Conservation (phyloP, 805 yeast species). For the Scheffersomyces ergatensis region DNA sequence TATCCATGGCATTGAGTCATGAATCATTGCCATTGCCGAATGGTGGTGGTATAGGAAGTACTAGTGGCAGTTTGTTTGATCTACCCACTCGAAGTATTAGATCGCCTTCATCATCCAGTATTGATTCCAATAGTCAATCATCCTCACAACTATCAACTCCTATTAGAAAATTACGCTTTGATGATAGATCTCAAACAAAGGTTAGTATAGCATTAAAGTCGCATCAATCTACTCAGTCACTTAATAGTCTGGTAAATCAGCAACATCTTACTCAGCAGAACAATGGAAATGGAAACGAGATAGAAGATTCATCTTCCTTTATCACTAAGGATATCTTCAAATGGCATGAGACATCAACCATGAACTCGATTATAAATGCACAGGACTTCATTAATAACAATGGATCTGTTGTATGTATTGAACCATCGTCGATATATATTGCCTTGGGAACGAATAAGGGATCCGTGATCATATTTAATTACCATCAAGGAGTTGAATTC, state of each 20-base stretch:
- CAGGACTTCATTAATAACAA: conserved; percentile 15
- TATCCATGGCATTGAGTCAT: background rate
- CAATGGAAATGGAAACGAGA: background rate
- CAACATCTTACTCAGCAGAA: background rate
- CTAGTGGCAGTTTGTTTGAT: conserved; percentile 4
- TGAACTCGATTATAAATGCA: conserved; percentile 18
- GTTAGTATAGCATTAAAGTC: conserved; percentile 18
- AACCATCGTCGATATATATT: conserved; percentile 34
- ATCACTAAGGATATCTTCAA: conserved; percentile 8
- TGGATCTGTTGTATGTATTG: conserved; percentile 21
- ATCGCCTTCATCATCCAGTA: conserved; percentile 3
- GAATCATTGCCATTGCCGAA: background rate
- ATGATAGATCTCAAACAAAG: conserved; percentile 36
- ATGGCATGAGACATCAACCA: conserved; percentile 23
- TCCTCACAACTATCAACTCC: conserved; percentile 4
- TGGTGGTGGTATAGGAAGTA: background rate
- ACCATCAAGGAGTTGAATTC: conserved; percentile 55
- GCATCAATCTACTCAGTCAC: conserved; percentile 4
- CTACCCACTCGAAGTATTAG: conserved; percentile 3
- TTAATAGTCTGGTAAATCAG: background rate
- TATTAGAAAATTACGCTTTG: conserved; percentile 25
- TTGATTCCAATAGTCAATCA: background rate
- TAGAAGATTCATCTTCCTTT: background rate
- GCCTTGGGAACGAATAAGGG: conserved; percentile 75
- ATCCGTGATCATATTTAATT: conserved; percentile 61